Evolutionary conservation across 1,284 basidiomycete species (phyloP).

Genomic region (Ustilago hordei): DNA sequence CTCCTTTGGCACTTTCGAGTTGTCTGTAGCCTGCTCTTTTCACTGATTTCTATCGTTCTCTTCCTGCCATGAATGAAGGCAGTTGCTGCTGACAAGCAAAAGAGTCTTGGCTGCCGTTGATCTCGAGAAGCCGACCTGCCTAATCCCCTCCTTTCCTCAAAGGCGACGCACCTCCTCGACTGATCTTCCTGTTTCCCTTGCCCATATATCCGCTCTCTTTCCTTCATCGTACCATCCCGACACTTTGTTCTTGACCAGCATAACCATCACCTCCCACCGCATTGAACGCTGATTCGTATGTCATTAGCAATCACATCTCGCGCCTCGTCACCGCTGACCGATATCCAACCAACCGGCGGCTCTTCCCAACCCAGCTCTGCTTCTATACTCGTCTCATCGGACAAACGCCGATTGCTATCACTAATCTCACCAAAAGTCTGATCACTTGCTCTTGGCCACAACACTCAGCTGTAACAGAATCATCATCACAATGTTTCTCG

Average conservation of each 20-base stretch:
- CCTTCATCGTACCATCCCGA: too few species aligned
- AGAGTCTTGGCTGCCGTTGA: slow-evolving; percentile 3
- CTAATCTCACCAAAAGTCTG: neutral
- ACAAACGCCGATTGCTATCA: neutral
- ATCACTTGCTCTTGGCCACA: too few species aligned
- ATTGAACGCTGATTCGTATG: too few species aligned
- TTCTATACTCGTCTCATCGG: neutral
- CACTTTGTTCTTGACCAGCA: too few species aligned
- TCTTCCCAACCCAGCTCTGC: neutral
- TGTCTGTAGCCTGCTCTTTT: neutral
- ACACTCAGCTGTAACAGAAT: neutral
- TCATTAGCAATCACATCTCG: too few species aligned
- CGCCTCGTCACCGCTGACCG: neutral
- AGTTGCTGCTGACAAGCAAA: neutral
- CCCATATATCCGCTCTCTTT: too few species aligned
- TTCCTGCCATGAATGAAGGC: slow-evolving; percentile 1
- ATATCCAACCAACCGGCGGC: neutral
- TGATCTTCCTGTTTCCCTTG: too few species aligned
- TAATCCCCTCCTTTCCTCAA: neutral
- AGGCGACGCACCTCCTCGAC: neutral
- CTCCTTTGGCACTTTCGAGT: neutral
- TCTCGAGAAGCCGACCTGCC: neutral
- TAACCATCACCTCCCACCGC: too few species aligned
- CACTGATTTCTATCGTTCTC: neutral
- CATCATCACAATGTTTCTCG: slow-evolving; percentile 21